Base-by-base conservation (phyloP, 768 basidiomycete genomes). In the Phanerochaete carnosa region DNA sequence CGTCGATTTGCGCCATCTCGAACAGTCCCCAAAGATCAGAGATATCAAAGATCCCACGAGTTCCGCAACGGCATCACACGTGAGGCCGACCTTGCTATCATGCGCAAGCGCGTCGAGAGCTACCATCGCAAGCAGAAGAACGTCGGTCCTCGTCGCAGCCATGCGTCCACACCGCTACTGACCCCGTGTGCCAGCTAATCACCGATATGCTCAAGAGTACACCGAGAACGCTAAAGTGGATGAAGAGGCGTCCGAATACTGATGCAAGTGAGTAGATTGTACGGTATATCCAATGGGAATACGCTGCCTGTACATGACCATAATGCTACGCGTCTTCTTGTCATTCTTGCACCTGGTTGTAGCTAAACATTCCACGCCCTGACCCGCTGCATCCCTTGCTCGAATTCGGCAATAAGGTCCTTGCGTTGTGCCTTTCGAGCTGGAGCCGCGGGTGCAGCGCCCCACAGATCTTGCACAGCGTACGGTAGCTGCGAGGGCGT, bases 151-250 rank as follows among this genome's bases (percentile, higher is more conserved):
- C 49, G n/a, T n/a, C 61, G 45, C 32, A 30, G 32, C 39, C 47
- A 26, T 53, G n/a, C 22, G 53, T 32, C 13, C 25, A 35, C 5
- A 16, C 8, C 19, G 15, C 29, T 63, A 51, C 59, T 51, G 22
- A 56, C 30, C n/a, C 61, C 22, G 29, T 59, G 52, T 55, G 8
- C 45, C 67, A 96, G 90, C 88, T 95, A 61, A 96, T 98, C 63
- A 70, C 76, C n/a, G 82, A 85, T n/a, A 74, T 98, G 62, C 81
- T 98, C 33, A 97, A 96, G 87, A 89, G 33, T 90, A 95, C 68
- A 93, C 93, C 0, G 82, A 85, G 54, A 92, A 96, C 66, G 94
- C 94, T 15, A 82, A 79, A 61, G 79, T 81, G 13, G 85, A 87
- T 30, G 89, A 88, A 70, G 83, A 88, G 35, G 79, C 80, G 30